Evolutionary conservation across 225 moss, liverwort and hornwort genomes (phyloP), one percentile per base, ranked within the genome.

Genomic region (Physcomitrium patens): DNA sequence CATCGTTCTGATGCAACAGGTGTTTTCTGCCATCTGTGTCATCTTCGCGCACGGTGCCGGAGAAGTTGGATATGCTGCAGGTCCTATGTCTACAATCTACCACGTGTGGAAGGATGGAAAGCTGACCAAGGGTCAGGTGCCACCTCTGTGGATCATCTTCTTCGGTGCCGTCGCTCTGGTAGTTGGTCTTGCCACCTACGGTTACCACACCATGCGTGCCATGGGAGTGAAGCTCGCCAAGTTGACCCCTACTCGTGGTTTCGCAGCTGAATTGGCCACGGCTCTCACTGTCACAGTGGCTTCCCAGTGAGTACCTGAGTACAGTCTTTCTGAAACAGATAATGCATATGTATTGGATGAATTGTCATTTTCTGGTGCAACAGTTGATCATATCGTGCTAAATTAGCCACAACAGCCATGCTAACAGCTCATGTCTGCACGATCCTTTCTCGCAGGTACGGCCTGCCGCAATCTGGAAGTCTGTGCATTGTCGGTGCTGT

Each of bases 11-110:
- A 9, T 1, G 19, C 24, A 61, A 31, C 78, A 79, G 69, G 72
- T 77, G 13, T 82, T 82, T 19, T 82, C 82, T 2, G 82, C 69
- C 28, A 75, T 73, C 10, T 82, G 82, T 27, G 82, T 82, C 53
- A 82, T 82, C 63, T 78, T 82, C 42, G 73, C 82, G 0, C 82
- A 82, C 68, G 82, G 82, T 7, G 78, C 82, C 10, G 82, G 78
- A 8, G 82, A 82, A 65, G 82, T 82, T 18, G 78, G 78, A 5
- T 82, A 78, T 49, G 60, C 60, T 3, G 82, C 78, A 8, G 78
- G 82, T 3, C 78, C 78, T 23, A 3, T 82, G 48, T 60, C 78
- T 0, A 61, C 73, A 1, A 78, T 82, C 31, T 74, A 48, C 0
- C 31, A 82, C 8, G 82, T 78, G 3, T 82, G 78, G 68, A 47